These are phyloP conservation scores for Cytospora chrysosperma DNA, from an alignment of 2,329 filamentous ascomycete genomes.

Conservation along the genomic window DNA sequence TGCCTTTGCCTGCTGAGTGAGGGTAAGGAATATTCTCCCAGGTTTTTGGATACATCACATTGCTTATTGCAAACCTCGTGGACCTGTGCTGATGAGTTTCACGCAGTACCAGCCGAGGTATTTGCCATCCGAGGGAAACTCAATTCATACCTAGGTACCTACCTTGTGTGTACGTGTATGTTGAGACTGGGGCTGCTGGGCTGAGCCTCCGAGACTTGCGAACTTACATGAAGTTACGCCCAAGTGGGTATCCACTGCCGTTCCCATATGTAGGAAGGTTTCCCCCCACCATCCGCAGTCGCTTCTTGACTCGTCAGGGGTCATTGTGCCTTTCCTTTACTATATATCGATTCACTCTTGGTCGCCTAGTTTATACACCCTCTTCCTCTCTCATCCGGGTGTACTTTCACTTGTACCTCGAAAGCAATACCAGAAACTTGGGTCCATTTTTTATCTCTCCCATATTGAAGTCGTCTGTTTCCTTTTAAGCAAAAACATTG, in stretches of 20 bases:
- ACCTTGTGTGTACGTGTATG: too few relatives aligned
- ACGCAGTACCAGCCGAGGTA: neutral
- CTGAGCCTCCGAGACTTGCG: conserved; percentile 10
- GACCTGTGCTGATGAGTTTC: neutral
- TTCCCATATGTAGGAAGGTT: neutral
- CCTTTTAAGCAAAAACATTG: neutral
- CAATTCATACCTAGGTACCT: neutral
- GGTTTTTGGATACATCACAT: neutral
- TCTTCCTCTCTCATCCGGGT: conserved; percentile 13
- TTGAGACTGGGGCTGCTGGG: too few relatives aligned
- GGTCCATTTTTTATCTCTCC: neutral
- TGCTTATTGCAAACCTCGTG: neutral
- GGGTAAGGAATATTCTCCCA: neutral
- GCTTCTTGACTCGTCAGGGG: conserved; percentile 1
- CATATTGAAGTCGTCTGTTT: too few relatives aligned
- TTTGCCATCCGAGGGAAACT: neutral
- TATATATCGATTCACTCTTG: conserved; percentile 27
- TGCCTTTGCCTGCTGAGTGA: neutral
- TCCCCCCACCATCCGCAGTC: conserved; percentile 14
- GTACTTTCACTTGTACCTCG: conserved; percentile 14
- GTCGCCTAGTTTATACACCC: conserved; percentile 24
- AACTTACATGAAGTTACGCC: neutral
- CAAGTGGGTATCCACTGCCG: conserved; percentile 3
- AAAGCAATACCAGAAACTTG: neutral
- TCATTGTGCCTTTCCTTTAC: conserved; percentile 19